Conservation (phyloP, 805 yeast species). For the Sugiyamaella valdiviana region DNA sequence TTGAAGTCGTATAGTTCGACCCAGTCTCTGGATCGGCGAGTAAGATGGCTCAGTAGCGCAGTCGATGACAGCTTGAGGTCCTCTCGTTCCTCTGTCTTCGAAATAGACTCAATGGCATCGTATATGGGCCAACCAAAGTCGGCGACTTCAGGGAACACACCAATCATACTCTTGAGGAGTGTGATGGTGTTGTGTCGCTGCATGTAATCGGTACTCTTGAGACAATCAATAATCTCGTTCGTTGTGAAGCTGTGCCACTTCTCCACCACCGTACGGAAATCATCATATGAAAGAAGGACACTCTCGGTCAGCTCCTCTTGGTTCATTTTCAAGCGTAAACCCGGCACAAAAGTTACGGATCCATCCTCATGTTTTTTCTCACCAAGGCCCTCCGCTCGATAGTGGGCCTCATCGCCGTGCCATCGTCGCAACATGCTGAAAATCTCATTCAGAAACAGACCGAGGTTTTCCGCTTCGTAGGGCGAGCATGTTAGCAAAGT, state of each 20-base stretch:
- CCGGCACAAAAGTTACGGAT: slow-evolving; percentile 21
- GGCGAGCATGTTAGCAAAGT: slow-evolving; percentile 66
- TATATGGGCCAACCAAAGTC: slow-evolving; percentile 55
- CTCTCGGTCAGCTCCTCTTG: slow-evolving; percentile 16
- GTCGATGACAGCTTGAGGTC: slow-evolving; percentile 73
- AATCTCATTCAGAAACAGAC: slow-evolving; percentile 59
- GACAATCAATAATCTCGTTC: slow-evolving; percentile 38
- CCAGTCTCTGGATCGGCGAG: slow-evolving; percentile 24
- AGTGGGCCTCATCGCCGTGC: slow-evolving; percentile 37
- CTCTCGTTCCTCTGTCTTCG: slow-evolving; percentile 56
- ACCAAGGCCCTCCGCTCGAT: slow-evolving; percentile 29
- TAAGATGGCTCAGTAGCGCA: slow-evolving; percentile 27
- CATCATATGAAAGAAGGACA: slow-evolving; percentile 28
- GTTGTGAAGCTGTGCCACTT: slow-evolving; percentile 52
- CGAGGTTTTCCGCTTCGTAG: slow-evolving; percentile 74
- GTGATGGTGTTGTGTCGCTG: slow-evolving; percentile 75
- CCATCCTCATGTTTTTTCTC: slow-evolving; percentile 7
- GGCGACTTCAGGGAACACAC: slow-evolving; percentile 60
- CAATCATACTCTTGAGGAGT: slow-evolving; percentile 58
- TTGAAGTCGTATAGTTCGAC: slow-evolving; percentile 24
- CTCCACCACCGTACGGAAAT: slow-evolving; percentile 39
- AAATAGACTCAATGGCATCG: slow-evolving; percentile 42
- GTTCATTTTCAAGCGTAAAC: slow-evolving; percentile 19
- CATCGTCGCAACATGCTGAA: slow-evolving; percentile 42
- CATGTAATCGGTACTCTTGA: slow-evolving; percentile 57